Conservation (phyloP, 805 yeast genomes). For the Lipomyces mesembrius region DNA sequence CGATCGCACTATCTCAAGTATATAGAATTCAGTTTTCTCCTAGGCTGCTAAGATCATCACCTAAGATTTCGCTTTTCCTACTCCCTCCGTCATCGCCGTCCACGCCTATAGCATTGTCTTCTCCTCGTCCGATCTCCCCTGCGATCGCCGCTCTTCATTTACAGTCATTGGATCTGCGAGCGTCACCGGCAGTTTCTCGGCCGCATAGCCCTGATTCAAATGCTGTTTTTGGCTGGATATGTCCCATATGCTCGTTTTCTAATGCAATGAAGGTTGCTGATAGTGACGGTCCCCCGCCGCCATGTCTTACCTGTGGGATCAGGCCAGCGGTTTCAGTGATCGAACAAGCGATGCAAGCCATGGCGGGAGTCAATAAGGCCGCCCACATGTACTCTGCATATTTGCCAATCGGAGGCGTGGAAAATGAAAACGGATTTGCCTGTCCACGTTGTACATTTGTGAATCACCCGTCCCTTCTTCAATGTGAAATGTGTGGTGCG, state of each 20-base stretch:
- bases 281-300: slow-evolving; percentile 47
- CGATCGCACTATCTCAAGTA: slow-evolving; percentile 53
- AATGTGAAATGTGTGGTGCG: slow-evolving; percentile 89
- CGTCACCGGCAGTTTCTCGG: slow-evolving; percentile 11
- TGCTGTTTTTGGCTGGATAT: slow-evolving; percentile 62
- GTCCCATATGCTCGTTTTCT: slow-evolving; percentile 84
- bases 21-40: slow-evolving; percentile 37
- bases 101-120: background rate
- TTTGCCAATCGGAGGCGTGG: slow-evolving; percentile 12
- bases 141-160: background rate
- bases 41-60: slow-evolving; percentile 75
- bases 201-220: slow-evolving; percentile 12
- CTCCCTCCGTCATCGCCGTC: background rate
- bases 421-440: slow-evolving; percentile 35
- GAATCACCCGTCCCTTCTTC: slow-evolving; percentile 76
- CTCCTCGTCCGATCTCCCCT: slow-evolving; percentile 17
- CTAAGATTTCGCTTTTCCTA: slow-evolving; percentile 61
- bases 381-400: slow-evolving; percentile 7
- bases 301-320: slow-evolving; percentile 69
- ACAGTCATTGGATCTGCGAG: slow-evolving; percentile 1
- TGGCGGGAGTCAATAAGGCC: background rate
- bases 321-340: slow-evolving; percentile 44
- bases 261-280: slow-evolving; percentile 52
- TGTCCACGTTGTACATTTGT: slow-evolving; percentile 75
- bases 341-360: slow-evolving; percentile 11